These are phyloP conservation scores for Trichoderma reesei DNA, from an alignment of 495 filamentous ascomycete species.

Conservation along the genomic window DNA sequence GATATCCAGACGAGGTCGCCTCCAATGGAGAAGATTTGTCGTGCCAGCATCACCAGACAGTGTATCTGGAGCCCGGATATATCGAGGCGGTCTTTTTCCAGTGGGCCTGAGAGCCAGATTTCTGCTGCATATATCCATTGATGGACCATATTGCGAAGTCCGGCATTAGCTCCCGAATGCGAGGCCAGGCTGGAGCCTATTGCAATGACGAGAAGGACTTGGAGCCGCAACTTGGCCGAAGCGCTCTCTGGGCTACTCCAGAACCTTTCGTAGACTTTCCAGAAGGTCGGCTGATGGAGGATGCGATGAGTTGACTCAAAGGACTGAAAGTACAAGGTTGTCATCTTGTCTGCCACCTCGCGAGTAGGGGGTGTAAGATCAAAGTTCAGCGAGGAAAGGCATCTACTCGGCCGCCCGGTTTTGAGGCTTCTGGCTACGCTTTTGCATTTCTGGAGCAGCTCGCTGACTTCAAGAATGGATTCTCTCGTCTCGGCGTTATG, in stretches of 20 bases:
- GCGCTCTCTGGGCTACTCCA: conserved; percentile 33
- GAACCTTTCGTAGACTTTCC: conserved; percentile 40
- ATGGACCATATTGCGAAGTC: conserved; percentile 26
- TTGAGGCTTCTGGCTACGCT: conserved; percentile 20
- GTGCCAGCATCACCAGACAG: conserved; percentile 44
- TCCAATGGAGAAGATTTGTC: conserved; percentile 40
- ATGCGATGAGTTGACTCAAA: conserved; percentile 50
- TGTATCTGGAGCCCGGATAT: conserved; percentile 45
- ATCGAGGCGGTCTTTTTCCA: conserved; percentile 42
- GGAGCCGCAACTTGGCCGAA: conserved; percentile 29
- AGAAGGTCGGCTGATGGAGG: conserved; percentile 48
- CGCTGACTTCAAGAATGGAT: conserved; percentile 20
- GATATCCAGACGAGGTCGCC: conserved; percentile 49
- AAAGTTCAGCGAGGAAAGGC: conserved; percentile 18
- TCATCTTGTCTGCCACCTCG: conserved; percentile 38
- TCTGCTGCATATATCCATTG: conserved; percentile 50
- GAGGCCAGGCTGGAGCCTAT: conserved; percentile 42
- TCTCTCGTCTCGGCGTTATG: conserved; percentile 17
- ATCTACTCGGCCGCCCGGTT: conserved; percentile 20
- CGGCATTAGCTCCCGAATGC: conserved; percentile 19
- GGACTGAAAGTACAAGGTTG: conserved; percentile 43
- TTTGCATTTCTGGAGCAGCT: conserved; percentile 27
- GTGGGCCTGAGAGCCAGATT: conserved; percentile 42
- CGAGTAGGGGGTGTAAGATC: conserved; percentile 30
- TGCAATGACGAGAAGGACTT: conserved; percentile 44